A percentile compares a stretch with the other conserved stretches of the same genome.
These are phyloP conservation scores for Cryptosporidium baileyi DNA, from an alignment of 169 alveolate species.

Conservation along the genomic window DNA sequence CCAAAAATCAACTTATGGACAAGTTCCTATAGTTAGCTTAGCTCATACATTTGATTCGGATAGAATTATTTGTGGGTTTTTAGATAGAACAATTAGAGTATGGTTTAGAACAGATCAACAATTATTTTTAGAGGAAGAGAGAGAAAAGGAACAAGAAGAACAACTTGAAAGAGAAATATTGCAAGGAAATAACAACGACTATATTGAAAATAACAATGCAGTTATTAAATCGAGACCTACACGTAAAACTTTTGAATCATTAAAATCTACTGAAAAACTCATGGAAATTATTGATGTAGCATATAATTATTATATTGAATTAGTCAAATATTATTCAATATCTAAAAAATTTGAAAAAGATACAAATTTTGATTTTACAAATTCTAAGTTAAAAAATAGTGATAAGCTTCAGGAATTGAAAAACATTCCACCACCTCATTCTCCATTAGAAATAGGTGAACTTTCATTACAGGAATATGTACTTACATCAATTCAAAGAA, in stretches of 20 bases:
- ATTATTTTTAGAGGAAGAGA: conserved; percentile 81
- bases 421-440: conserved; percentile 70
- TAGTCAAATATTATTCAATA: conserved; percentile 72
- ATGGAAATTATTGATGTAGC: conserved; percentile 75
- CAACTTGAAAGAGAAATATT: conserved; percentile 77
- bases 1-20: conserved; percentile 61
- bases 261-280: conserved; percentile 81
- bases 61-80: conserved; percentile 52
- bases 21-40: conserved; percentile 49
- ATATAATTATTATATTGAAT: conserved; percentile 69
- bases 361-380: conserved; percentile 56
- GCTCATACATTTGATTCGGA: conserved; percentile 50
- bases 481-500: conserved; percentile 68
- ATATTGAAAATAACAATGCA: conserved; percentile 75
- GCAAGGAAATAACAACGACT: conserved; percentile 79
- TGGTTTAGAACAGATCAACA: conserved; percentile 82
- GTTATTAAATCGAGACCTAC: conserved; percentile 79
- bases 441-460: conserved; percentile 72
- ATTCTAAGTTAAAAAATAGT: not conserved
- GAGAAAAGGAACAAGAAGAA: conserved; percentile 83
- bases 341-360: conserved; percentile 11
- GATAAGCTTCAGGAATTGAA: not conserved
- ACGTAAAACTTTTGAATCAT: conserved; percentile 80
- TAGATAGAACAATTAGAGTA: conserved; percentile 78
- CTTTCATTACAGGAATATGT: conserved; percentile 72